Evolutionary conservation across 306 rosid genomes (phyloP), one percentile per base, ranked within the genome.

Genomic region (Hippophae tibetana): DNA sequence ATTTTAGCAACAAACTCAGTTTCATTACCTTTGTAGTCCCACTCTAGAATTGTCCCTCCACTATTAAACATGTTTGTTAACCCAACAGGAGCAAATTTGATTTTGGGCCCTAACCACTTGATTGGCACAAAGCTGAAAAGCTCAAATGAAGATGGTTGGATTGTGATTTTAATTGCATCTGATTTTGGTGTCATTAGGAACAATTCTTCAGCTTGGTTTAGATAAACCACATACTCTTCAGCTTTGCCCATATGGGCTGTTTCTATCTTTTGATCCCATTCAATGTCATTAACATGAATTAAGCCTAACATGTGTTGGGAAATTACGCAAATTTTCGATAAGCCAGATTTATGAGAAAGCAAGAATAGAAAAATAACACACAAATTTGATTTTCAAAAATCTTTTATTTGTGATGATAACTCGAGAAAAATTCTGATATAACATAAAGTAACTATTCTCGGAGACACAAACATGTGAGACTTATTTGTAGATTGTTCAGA

Each of bases 81-180:
- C 44, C 97, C 95, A 52, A 87, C 74, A 13, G 97, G 95, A 1
- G 97, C 89, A 56, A 90, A 87, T 62, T 87, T 84, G 63, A 79
- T 41, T 27, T 50, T 26, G 50, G 45, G 54, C 27, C 77, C 47
- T 0, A 82, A 68, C 69, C 76, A 77, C 55, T 54, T 58, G 5
- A 82, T 9, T 0, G 97, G 95, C 5, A 81, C 79, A 69, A 82
- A 82, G 69, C 71, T 81, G 71, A 77, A 82, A 52, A 90, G 57
- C 78, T 87, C 94, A 55, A 90, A 87, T 1, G 89, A 11, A 18
- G 86, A 81, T 47, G 95, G 89, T 47, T 72, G 72, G 9, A 87
- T 65, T 2, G 73, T 81, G 10, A 69, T 10, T 60, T 72, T 41
- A n/a, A 81, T 72, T 57, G 89, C 77, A 43, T 81, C 80, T 8